phyloP scores from a whole-genome alignment of 257 asterid genomes.

The Primulina huaijiensis region DNA sequence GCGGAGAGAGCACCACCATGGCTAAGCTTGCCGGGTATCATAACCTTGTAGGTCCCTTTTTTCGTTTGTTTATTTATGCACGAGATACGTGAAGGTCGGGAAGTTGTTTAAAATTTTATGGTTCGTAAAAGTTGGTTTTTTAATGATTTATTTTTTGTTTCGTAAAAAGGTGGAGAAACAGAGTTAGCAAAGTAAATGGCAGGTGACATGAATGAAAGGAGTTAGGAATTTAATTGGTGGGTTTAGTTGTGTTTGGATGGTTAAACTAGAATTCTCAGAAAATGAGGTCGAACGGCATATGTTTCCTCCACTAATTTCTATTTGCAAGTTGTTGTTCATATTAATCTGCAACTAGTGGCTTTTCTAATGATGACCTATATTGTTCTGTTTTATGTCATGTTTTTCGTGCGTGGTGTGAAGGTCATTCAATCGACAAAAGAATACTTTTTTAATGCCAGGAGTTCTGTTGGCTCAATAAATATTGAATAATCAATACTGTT shows the following conservation, averaged over 20 bases:
- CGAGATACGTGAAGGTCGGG: background rate
- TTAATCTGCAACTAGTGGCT: background rate
- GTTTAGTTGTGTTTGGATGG: background rate
- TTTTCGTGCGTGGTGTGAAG: background rate
- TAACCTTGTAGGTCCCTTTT: constrained; percentile 51
- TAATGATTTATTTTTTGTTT: background rate
- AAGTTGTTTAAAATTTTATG: background rate
- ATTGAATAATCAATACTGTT: background rate
- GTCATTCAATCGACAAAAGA: background rate
- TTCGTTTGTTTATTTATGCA: background rate
- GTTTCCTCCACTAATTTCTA: too few species aligned
- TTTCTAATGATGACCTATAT: background rate
- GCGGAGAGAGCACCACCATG: constrained; percentile 99
- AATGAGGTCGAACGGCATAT: too few species aligned
- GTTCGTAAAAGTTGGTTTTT: too few species aligned
- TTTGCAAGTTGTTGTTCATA: background rate
- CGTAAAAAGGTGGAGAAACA: background rate
- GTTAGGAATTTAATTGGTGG: background rate
- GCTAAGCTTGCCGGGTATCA: constrained; percentile 93
- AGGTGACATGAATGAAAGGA: background rate
- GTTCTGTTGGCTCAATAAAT: background rate
- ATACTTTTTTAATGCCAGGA: background rate
- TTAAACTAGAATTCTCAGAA: background rate
- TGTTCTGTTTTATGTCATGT: background rate
- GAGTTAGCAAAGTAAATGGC: background rate